Percentiles rank a stretch among this genome's conserved stretches.
These are phyloP conservation scores for Micromonas pusilla DNA, from an alignment of 139 green algal genomes.

Conservation along the genomic window DNA sequence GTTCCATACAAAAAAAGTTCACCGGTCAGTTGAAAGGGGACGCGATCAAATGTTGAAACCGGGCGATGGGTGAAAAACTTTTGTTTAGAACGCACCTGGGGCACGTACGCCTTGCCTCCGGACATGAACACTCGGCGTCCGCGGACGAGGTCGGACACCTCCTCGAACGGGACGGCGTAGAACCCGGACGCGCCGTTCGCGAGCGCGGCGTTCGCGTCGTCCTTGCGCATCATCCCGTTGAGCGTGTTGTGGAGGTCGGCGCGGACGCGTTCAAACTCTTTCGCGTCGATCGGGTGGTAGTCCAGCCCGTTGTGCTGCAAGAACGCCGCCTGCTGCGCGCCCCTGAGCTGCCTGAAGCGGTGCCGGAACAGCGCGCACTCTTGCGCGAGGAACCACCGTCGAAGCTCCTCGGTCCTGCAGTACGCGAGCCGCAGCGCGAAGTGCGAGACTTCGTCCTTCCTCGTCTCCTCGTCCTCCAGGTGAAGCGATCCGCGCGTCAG, in stretches of 20 bases:
- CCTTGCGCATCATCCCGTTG: neutral
- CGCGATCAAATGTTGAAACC: no score
- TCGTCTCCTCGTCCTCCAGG: constrained; percentile 36
- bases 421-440: constrained; percentile 89
- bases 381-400: constrained; percentile 79
- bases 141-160: constrained; percentile 78
- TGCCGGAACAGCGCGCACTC: constrained; percentile 72
- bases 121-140: constrained; percentile 61
- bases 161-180: constrained; percentile 66
- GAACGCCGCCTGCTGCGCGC: constrained; percentile 47
- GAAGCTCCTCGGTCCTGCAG: constrained; percentile 79
- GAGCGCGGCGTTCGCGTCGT: neutral
- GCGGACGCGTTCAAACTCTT: neutral
- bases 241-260: neutral
- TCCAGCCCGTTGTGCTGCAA: constrained; percentile 48
- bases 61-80: no score
- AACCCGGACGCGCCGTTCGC: neutral
- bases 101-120: constrained; percentile 68
- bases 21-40: no score
- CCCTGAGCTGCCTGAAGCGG: constrained; percentile 40
- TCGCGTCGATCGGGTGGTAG: neutral
- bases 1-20: no score
- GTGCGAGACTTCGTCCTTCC: constrained; percentile 68
- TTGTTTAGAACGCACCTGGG: no score
- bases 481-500: constrained; percentile 21